These are phyloP conservation scores for Nissolia schottii DNA, from an alignment of 306 rosid genomes.

Conservation along the genomic window DNA sequence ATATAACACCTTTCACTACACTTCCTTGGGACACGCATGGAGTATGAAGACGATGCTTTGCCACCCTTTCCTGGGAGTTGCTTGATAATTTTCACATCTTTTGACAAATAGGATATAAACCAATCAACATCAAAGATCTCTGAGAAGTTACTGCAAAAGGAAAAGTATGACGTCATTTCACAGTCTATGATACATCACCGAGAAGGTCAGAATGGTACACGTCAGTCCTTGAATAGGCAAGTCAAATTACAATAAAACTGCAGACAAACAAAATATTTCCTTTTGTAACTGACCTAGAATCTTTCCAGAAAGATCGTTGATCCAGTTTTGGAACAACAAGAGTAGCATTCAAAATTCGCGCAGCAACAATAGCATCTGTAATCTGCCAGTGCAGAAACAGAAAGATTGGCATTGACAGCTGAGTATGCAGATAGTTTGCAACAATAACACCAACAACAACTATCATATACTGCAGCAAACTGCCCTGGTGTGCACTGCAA, in stretches of 20 bases:
- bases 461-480: neutral
- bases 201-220: neutral
- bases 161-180: slow-evolving; percentile 23
- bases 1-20: slow-evolving; percentile 90
- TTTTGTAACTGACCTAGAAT: slow-evolving; percentile 64
- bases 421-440: slow-evolving; percentile 10
- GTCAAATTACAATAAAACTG: neutral
- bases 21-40: slow-evolving; percentile 96
- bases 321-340: slow-evolving; percentile 94
- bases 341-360: slow-evolving; percentile 91
- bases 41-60: slow-evolving; percentile 51
- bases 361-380: slow-evolving; percentile 95
- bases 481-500: neutral
- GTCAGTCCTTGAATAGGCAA: slow-evolving; percentile 2
- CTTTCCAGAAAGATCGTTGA: slow-evolving; percentile 95
- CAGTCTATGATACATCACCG: neutral
- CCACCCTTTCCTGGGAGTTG: slow-evolving; percentile 76
- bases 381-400: slow-evolving; percentile 56
- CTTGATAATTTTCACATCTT: slow-evolving; percentile 84
- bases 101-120: slow-evolving; percentile 70
- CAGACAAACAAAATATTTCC: slow-evolving; percentile 3
- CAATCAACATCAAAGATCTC: slow-evolving; percentile 87
- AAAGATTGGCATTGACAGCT: slow-evolving; percentile 22
- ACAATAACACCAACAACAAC: slow-evolving; percentile 8
- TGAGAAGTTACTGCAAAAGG: slow-evolving; percentile 83